Conservation (phyloP, 805 yeast genomes). For the Monosporozyma unispora region DNA sequence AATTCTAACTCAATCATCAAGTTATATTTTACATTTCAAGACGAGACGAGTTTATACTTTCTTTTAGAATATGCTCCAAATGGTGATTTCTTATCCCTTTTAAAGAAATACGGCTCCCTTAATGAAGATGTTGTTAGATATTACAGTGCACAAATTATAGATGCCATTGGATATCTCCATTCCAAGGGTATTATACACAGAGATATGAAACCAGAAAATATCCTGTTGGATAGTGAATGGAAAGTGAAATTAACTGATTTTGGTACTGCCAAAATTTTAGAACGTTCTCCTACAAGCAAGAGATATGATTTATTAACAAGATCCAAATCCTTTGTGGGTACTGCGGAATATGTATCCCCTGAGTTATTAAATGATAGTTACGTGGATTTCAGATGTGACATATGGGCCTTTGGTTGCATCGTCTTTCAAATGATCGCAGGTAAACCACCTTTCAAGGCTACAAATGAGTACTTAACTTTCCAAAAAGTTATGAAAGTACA, state of each 20-base stretch:
- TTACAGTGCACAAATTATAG: slow-evolving; percentile 65
- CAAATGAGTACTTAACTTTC: slow-evolving; percentile 72
- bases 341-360: slow-evolving; percentile 79
- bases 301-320: slow-evolving; percentile 59
- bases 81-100: slow-evolving; percentile 63
- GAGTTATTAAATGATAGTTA: slow-evolving; percentile 67
- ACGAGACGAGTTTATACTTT: slow-evolving; percentile 61
- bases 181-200: slow-evolving; percentile 69
- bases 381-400: slow-evolving; percentile 87
- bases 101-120: slow-evolving; percentile 61
- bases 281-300: slow-evolving; percentile 32
- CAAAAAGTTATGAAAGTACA: slow-evolving; percentile 75
- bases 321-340: slow-evolving; percentile 78
- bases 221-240: slow-evolving; percentile 51
- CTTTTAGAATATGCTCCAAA: slow-evolving; percentile 72
- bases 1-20: slow-evolving; percentile 54
- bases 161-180: slow-evolving; percentile 66
- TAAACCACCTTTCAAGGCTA: slow-evolving; percentile 76
- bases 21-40: slow-evolving; percentile 72
- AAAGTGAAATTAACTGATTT: slow-evolving; percentile 70
- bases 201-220: slow-evolving; percentile 79
- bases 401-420: slow-evolving; percentile 99
- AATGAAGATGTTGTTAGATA: slow-evolving; percentile 61
- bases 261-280: slow-evolving; percentile 72
- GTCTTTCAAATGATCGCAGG: slow-evolving; percentile 94